Base-by-base conservation (phyloP, 169 alveolate genomes). In the Eimeria tenella region DNA sequence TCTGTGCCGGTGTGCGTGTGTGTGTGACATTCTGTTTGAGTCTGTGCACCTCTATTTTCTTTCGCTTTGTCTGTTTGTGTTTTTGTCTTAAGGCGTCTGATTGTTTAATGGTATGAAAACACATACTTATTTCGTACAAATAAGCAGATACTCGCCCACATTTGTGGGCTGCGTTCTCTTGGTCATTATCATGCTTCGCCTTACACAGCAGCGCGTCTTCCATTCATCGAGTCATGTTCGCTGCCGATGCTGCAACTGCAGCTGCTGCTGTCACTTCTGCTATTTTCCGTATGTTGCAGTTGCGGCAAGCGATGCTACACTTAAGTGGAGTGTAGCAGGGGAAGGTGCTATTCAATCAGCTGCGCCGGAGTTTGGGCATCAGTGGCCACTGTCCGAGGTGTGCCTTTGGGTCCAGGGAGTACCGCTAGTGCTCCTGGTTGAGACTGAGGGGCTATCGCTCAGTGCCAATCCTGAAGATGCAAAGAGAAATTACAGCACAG, bases 341-440 rank as follows among this genome's bases (percentile, higher is more conserved):
- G 88, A 53, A 50, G 88, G 70, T 65, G n/a, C 21, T 10, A 65
- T 68, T 2, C 88, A 19, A 13, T 75, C 86, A 5, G 42, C 86
- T 10, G 60, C 23, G 25, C 60, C 86, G 9, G 13, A 23, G 9
- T 79, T 52, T 52, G 88, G 88, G 52, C 60, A 58, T 31, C 68
- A 53, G 70, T 79, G 88, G 88, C 88, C 88, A 1, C n/a, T 79
- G 70, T 19, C 55, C 0, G 88, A 79, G 52, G 88, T 79, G 7
- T 79, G 62, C n/a, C 71, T 79, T 3, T 79, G 88, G 88, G 88
- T 79, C 6, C n/a, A 53, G 88, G 71, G 70, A 49, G 7, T 5
- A 4, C 88, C 88, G 23, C 53, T 79, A 71, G 71, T 79, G 11
- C 52, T 79, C 49, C 52, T 52, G 52, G 53, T 50, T 5, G 88